Percentiles rank a stretch among this genome's conserved stretches.
These are phyloP conservation scores for Diutina siamensis DNA, from an alignment of 1,139 yeast genomes.

Conservation along the genomic window DNA sequence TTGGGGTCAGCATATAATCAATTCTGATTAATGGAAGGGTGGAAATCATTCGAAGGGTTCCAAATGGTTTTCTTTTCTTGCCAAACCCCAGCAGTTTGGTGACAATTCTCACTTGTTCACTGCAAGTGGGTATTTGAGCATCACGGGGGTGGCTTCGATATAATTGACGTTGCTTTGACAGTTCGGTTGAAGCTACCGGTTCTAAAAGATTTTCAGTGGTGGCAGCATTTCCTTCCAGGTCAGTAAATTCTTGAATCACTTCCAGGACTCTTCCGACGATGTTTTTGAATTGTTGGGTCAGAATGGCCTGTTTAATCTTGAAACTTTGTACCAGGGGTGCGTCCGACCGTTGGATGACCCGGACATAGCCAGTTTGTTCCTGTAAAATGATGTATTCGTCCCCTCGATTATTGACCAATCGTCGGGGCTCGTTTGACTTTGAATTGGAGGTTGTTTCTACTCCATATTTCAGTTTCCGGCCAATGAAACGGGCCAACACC, in stretches of 20 bases:
- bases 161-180: not conserved
- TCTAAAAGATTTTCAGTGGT: not conserved
- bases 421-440: slow-evolving; percentile 12
- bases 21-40: not conserved
- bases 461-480: slow-evolving; percentile 15
- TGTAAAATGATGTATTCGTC: slow-evolving; percentile 33
- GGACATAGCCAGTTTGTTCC: slow-evolving; percentile 18
- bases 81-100: slow-evolving; percentile 4
- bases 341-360: slow-evolving; percentile 19
- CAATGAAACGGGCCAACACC: slow-evolving; percentile 15
- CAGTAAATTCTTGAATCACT: slow-evolving; percentile 12
- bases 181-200: not conserved
- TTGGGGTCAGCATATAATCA: not conserved
- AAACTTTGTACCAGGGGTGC: slow-evolving; percentile 7
- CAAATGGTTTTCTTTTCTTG: slow-evolving; percentile 3
- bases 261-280: slow-evolving; percentile 20
- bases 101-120: slow-evolving; percentile 1
- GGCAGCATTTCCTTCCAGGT: not conserved
- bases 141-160: not conserved
- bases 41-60: not conserved
- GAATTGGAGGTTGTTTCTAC: slow-evolving; percentile 13
- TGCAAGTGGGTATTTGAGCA: not conserved
- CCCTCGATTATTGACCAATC: slow-evolving; percentile 24
- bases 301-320: slow-evolving; percentile 8
- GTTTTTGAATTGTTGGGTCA: slow-evolving; percentile 16